Evolutionary conservation across 2,329 filamentous ascomycete species (phyloP).

Genomic region (Erysiphe neolycopersici): DNA sequence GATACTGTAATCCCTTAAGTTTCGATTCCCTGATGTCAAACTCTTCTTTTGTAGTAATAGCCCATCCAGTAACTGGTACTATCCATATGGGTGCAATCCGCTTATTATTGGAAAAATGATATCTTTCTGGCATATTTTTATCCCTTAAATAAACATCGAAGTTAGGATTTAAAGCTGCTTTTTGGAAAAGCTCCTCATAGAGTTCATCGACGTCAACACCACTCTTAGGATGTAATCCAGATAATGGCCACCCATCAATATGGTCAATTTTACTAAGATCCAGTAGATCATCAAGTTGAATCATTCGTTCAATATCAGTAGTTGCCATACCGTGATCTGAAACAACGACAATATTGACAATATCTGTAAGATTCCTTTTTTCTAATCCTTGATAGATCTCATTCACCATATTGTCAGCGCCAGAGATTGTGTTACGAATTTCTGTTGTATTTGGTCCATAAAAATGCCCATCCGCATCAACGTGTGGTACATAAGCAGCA

Average conservation of each 20-base stretch:
- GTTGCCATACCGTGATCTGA: conserved; percentile 98
- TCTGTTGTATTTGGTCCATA: conserved; percentile 92
- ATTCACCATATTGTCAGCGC: conserved; percentile 65
- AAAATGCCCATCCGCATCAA: conserved; percentile 64
- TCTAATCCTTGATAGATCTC: conserved; percentile 50
- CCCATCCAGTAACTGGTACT: conserved; percentile 77
- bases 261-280: conserved; percentile 55
- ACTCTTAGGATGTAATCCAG: conserved; percentile 60
- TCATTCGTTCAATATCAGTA: conserved; percentile 50
- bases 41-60: conserved; percentile 56
- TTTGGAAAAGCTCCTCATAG: conserved; percentile 31
- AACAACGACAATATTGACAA: conserved; percentile 89
- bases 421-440: conserved; percentile 47
- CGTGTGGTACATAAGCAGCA: conserved; percentile 79
- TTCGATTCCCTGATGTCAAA: conserved; percentile 47
- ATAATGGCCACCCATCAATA: conserved; percentile 81
- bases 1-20: conserved; percentile 38
- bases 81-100: conserved; percentile 92
- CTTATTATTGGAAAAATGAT: conserved; percentile 68
- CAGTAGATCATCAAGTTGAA: conserved; percentile 76
- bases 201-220: conserved; percentile 45
- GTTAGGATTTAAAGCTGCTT: conserved; percentile 33
- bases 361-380: conserved; percentile 54
- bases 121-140: conserved; percentile 70
- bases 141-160: conserved; percentile 74